Conservation (phyloP, 768 basidiomycete species). For the Roridomyces roridus region DNA sequence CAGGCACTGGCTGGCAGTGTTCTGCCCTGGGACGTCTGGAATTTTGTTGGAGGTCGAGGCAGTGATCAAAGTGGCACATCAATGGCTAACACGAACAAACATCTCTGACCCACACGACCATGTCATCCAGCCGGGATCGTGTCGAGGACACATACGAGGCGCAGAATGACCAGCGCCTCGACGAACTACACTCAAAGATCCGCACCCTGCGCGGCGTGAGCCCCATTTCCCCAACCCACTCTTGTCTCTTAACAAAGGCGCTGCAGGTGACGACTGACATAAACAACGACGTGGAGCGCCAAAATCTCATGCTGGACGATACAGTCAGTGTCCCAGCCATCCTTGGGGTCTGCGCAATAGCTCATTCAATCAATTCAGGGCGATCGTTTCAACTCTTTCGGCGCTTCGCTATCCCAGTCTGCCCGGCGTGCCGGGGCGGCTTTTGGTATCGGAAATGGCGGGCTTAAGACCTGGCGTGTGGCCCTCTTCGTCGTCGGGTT, state of each 20-base stretch:
- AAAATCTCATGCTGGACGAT: conserved; percentile 79
- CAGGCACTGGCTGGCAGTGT: background rate
- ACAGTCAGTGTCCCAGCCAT: conserved; percentile 54
- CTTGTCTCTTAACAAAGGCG: background rate
- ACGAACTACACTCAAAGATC: conserved; percentile 86
- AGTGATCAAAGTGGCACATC: too few relatives aligned
- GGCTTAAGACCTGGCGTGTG: conserved; percentile 72
- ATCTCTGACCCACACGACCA: background rate
- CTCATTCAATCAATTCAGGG: conserved; percentile 46
- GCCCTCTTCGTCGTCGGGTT: conserved; percentile 63
- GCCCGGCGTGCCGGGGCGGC: conserved; percentile 74
- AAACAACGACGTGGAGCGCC: conserved; percentile 81
- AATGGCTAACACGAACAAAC: background rate
- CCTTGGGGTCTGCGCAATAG: background rate
- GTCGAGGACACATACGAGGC: conserved; percentile 80
- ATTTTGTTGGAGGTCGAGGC: too few relatives aligned
- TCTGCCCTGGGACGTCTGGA: too few relatives aligned
- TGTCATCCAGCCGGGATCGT: conserved; percentile 47
- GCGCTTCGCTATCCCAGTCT: conserved; percentile 65
- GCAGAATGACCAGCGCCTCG: conserved; percentile 86
- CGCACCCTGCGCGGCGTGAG: conserved; percentile 81
- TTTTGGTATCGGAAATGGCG: conserved; percentile 65
- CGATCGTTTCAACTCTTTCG: conserved; percentile 72
- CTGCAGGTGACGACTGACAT: conserved; percentile 93
- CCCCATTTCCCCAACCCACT: background rate